phyloP scores from a whole-genome alignment of 2,329 filamentous ascomycete genomes.

The Botryotinia globosa region DNA sequence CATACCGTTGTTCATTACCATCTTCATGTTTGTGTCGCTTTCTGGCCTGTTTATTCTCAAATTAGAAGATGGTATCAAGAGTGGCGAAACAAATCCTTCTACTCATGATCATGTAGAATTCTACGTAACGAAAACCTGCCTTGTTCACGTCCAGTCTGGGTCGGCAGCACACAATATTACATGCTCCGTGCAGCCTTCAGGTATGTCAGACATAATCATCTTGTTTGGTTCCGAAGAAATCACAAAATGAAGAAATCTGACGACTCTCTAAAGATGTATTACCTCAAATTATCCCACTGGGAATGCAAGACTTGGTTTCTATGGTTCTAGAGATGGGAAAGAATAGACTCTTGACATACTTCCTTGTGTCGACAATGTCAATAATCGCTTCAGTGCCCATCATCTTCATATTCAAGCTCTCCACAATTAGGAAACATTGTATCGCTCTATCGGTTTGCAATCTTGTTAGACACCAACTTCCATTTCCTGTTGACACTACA shows the following conservation, averaged over 20 bases:
- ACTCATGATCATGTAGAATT: not conserved
- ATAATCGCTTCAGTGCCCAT: not conserved
- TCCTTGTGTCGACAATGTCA: not conserved
- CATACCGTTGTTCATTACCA: not conserved
- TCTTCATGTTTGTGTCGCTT: not conserved
- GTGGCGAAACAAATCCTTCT: not conserved
- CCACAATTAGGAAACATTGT: not conserved
- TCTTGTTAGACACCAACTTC: not conserved
- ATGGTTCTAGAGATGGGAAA: not conserved
- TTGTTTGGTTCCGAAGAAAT: not conserved
- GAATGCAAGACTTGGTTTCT: not conserved
- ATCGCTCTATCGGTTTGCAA: not conserved
- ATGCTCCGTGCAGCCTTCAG: not conserved
- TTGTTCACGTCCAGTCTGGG: not conserved
- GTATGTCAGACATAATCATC: not conserved
- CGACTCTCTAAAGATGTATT: not conserved
- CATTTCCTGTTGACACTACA: not conserved
- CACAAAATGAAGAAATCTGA: not conserved
- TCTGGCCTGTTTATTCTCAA: not conserved
- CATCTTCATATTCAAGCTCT: not conserved
- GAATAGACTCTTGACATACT: not conserved
- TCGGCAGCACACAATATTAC: not conserved
- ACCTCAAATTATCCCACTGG: not conserved
- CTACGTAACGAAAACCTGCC: not conserved
- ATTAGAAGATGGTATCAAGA: not conserved